These are phyloP conservation scores for Chamaecrista fasciculata DNA, from an alignment of 306 rosid genomes.

Conservation along the genomic window DNA sequence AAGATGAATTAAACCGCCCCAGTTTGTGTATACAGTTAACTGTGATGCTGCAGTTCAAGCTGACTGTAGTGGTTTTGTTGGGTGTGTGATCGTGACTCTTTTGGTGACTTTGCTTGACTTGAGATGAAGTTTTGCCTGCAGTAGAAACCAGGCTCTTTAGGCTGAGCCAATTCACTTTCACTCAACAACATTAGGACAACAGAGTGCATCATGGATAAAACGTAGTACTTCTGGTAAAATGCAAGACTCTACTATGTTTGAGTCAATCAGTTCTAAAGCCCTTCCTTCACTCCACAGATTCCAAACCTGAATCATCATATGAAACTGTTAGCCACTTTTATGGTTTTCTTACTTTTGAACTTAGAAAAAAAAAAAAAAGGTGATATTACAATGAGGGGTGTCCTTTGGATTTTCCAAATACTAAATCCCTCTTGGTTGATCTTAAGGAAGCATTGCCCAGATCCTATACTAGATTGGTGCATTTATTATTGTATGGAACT, in stretches of 20 bases:
- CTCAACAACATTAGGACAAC: conserved; percentile 48
- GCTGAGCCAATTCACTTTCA: conserved; percentile 38
- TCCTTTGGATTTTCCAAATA: too few species aligned
- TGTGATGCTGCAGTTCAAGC: too few species aligned
- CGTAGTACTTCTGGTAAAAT: conserved; percentile 24
- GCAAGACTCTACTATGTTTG: background rate
- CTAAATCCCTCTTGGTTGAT: too few species aligned
- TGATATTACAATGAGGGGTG: background rate
- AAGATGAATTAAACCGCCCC: too few species aligned
- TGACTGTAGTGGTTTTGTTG: too few species aligned
- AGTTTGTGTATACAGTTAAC: too few species aligned
- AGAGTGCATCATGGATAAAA: conserved; percentile 50
- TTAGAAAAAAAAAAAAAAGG: too few species aligned
- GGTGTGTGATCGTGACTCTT: too few species aligned
- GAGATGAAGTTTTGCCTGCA: conserved; percentile 1
- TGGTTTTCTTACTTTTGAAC: too few species aligned
- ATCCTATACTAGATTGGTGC: too few species aligned
- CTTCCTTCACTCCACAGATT: conserved; percentile 26
- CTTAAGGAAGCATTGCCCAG: too few species aligned
- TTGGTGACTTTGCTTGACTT: background rate
- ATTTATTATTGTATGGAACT: too few species aligned
- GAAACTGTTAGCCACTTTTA: background rate
- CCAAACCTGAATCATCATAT: conserved; percentile 35
- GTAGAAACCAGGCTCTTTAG: conserved; percentile 54
- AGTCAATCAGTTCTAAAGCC: conserved; percentile 43